These are phyloP conservation scores for Massarina eburnea DNA, from an alignment of 2,329 filamentous ascomycete genomes.

Conservation along the genomic window DNA sequence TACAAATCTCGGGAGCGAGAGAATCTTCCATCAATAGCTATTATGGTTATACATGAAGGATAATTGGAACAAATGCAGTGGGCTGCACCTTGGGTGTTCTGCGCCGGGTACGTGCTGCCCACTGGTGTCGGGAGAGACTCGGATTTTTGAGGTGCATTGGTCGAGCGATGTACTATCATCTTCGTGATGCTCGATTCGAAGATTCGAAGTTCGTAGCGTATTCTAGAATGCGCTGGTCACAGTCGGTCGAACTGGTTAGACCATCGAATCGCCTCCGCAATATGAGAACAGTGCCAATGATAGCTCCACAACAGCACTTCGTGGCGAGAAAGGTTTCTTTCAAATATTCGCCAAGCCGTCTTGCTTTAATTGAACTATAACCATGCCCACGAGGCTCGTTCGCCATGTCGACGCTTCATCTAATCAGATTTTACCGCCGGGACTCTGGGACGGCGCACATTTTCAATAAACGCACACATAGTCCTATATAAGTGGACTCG, in stretches of 20 bases:
- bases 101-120: constrained; percentile 1
- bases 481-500: constrained; percentile 17
- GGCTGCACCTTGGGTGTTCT: constrained; percentile 2
- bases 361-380: constrained; percentile 32
- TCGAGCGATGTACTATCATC: too few relatives aligned
- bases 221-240: constrained; percentile 1
- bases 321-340: constrained; percentile 11
- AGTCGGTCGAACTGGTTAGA: not conserved
- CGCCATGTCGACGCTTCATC: constrained; percentile 24
- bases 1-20: constrained; percentile 1
- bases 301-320: constrained; percentile 3
- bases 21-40: constrained; percentile 24
- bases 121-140: not conserved
- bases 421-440: constrained; percentile 28
- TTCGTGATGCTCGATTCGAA: too few relatives aligned
- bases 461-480: constrained; percentile 1
- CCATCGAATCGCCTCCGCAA: not conserved
- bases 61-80: constrained; percentile 3
- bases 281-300: not conserved
- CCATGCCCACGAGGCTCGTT: constrained; percentile 26
- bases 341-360: constrained; percentile 22
- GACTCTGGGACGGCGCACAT: constrained; percentile 11
- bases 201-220: not conserved
- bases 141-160: not conserved
- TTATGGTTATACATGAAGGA: not conserved